Evolutionary conservation across 2,329 filamentous ascomycete species (phyloP).

Genomic region (Ceratocystis alfenasii): DNA sequence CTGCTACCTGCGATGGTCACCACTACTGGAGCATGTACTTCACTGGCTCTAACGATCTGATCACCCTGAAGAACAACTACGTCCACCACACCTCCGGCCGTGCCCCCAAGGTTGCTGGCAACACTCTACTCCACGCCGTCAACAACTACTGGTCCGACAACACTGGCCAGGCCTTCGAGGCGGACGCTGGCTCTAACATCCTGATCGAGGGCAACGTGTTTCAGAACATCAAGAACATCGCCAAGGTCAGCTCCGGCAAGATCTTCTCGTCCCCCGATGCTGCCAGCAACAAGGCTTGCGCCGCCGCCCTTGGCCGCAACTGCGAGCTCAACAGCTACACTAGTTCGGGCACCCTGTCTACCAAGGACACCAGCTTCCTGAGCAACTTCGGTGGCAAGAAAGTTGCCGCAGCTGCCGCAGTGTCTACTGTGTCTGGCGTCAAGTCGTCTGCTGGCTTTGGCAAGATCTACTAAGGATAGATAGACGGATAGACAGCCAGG

Average conservation of each 20-base stretch:
- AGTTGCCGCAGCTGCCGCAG: conserved; percentile 34
- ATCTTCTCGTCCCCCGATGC: conserved; percentile 29
- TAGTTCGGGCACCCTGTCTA: conserved; percentile 31
- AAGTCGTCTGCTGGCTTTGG: conserved; percentile 19
- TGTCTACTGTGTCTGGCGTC: conserved; percentile 9
- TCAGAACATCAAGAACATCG: conserved; percentile 38
- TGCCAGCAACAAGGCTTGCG: conserved; percentile 33
- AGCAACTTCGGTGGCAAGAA: conserved; percentile 41
- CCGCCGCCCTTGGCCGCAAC: conserved; percentile 35
- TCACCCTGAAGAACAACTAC: conserved; percentile 51
- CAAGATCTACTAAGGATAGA: conserved; percentile 11
- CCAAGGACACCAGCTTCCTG: conserved; percentile 39
- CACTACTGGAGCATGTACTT: conserved; percentile 52
- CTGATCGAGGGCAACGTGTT: conserved; percentile 48
- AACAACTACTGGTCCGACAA: conserved; percentile 51
- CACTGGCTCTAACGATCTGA: conserved; percentile 42
- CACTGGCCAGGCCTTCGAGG: conserved; percentile 47
- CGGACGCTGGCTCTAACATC: conserved; percentile 34
- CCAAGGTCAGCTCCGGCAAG: conserved; percentile 30
- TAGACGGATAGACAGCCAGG: background rate
- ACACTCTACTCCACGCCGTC: conserved; percentile 45
- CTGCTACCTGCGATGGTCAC: conserved; percentile 45
- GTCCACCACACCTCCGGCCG: conserved; percentile 47
- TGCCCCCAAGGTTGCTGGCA: conserved; percentile 45
- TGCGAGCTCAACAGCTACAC: conserved; percentile 42